phyloP scores from a whole-genome alignment of 306 rosid species.

The Trifolium fragiferum region DNA sequence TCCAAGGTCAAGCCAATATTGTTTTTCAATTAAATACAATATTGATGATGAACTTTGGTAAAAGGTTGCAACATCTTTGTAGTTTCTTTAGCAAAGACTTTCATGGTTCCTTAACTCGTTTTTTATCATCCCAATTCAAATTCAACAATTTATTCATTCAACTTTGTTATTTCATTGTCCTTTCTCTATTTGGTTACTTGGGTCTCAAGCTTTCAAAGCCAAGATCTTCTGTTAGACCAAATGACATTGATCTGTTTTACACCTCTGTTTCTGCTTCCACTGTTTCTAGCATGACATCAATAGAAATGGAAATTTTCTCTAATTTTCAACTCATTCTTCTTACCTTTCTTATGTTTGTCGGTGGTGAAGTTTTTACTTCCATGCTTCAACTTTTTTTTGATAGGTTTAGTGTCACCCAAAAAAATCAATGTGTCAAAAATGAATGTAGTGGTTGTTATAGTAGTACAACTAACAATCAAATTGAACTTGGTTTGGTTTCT shows the following conservation, averaged over 20 bases:
- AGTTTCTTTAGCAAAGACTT: background rate
- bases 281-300: conserved; percentile 69
- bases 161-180: conserved; percentile 46
- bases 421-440: background rate
- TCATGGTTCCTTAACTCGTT: background rate
- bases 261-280: conserved; percentile 80
- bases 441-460: background rate
- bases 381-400: conserved; percentile 48
- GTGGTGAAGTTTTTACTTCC: conserved; percentile 77
- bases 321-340: conserved; percentile 46
- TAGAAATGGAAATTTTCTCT: conserved; percentile 68
- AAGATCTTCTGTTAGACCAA: conserved; percentile 33
- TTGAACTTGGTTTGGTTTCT: conserved; percentile 41
- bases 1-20: no score
- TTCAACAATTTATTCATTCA: conserved; percentile 38
- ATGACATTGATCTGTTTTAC: conserved; percentile 57
- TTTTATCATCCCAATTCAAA: background rate
- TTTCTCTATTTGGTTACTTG: conserved; percentile 58
- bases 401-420: background rate
- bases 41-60: no score
- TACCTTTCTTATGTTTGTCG: conserved; percentile 60
- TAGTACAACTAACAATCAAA: background rate
- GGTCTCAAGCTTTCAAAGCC: conserved; percentile 56
- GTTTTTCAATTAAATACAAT: no score
- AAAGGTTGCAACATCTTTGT: background rate